Evolutionary conservation across 1,284 basidiomycete genomes (phyloP), one percentile per base, ranked within the genome.

Genomic region (Grifola frondosa): DNA sequence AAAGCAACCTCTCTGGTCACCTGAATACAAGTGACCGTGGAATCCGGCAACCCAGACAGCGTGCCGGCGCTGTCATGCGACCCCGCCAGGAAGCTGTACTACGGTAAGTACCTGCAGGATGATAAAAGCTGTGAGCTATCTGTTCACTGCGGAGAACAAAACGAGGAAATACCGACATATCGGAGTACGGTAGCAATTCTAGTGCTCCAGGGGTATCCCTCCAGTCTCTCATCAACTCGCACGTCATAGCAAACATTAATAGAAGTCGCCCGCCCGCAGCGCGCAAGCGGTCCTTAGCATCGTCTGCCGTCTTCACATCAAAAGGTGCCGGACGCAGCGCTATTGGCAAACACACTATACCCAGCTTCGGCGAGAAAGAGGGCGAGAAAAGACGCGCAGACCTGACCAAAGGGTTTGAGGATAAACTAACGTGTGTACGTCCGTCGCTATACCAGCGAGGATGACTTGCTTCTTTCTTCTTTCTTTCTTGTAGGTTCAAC

Each of bases 391-490:
- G 69, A 50, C 16, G 70, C 72, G 61, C 72, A 74, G 23, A 73
- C 71, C 71, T 74, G 44, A 10, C 21, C 12, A 30, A n/a, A n/a
- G n/a, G n/a, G n/a, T n/a, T n/a, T n/a, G n/a, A n/a, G n/a, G n/a
- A n/a, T n/a, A n/a, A n/a, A n/a, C n/a, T n/a, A n/a, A n/a, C n/a
- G n/a, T n/a, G 58, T 69, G 38, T 53, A 74, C 74, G 39, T 76
- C 73, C 10, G 73, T 76, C 12, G 64, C 64, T 40, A 76, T 74
- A 3, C 74, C 73, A 15, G 63, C 74, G 15, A 75, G 53, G 52
- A 74, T 74, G 40, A 75, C 54, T 45, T 75, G 73, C n/a, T 69
- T 73, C n/a, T n/a, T n/a, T n/a, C n/a, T n/a, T n/a, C n/a, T n/a
- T n/a, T n/a, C 54, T 71, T 74, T 3, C 71, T 71, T 3, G 72